Percentiles rank a stretch among this genome's conserved stretches.
Conservation (phyloP, 75 land plant species). For the Sequoia sempervirens region DNA sequence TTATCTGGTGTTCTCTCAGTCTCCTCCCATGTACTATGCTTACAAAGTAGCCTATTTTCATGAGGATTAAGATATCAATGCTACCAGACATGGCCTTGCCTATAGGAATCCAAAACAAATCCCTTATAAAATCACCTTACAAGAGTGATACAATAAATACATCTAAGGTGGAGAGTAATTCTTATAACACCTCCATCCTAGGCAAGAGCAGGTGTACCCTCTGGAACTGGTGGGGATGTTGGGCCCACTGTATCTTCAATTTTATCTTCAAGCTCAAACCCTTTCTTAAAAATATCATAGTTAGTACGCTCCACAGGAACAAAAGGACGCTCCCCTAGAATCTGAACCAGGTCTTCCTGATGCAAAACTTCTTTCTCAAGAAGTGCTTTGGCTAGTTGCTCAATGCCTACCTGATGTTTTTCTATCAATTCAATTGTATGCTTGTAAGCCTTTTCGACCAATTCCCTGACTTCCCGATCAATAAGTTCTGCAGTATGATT, state of each 20-base stretch:
- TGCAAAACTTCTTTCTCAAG: constrained; percentile 44
- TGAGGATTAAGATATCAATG: not conserved
- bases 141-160: not conserved
- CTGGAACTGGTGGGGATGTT: not conserved
- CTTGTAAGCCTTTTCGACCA: constrained; percentile 33
- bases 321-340: constrained; percentile 44
- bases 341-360: constrained; percentile 34
- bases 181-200: not conserved
- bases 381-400: constrained; percentile 39
- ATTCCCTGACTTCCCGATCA: constrained; percentile 49
- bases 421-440: constrained; percentile 33
- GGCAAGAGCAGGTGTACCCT: constrained; percentile 11
- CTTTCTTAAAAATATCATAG: constrained; percentile 38
- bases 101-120: not conserved
- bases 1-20: not conserved
- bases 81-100: not conserved
- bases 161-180: not conserved
- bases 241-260: constrained; percentile 4
- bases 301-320: constrained; percentile 31
- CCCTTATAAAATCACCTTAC: not conserved
- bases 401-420: constrained; percentile 34
- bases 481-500: constrained; percentile 48
- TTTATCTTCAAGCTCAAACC: constrained; percentile 18
- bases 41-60: not conserved
- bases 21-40: not conserved